Evolutionary conservation across 1,139 yeast genomes (phyloP).

Genomic region (Kurtzmaniella quercitrusa): DNA sequence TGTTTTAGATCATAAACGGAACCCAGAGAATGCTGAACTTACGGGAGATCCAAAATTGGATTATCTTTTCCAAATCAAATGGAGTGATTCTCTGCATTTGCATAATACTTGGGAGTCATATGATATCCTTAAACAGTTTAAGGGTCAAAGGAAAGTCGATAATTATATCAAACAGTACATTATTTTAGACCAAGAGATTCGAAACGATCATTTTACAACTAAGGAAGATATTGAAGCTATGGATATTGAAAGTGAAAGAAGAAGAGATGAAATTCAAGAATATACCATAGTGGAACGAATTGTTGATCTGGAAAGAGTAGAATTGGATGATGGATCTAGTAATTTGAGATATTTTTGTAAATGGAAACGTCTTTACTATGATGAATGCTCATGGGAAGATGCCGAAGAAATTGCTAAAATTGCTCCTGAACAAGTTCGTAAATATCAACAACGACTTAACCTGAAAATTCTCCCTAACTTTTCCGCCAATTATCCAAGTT

Average conservation of each 20-base stretch:
- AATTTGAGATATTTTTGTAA: constrained; percentile 81
- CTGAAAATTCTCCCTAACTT: constrained; percentile 82
- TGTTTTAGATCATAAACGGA: constrained; percentile 50
- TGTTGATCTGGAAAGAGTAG: constrained; percentile 77
- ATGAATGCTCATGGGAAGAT: constrained; percentile 96
- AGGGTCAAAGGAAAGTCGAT: constrained; percentile 83
- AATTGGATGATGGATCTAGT: constrained; percentile 54
- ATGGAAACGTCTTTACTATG: constrained; percentile 92
- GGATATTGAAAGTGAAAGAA: constrained; percentile 85
- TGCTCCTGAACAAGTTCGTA: constrained; percentile 81
- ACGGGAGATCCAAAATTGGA: constrained; percentile 57
- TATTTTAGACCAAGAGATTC: constrained; percentile 65
- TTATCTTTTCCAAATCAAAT: constrained; percentile 69
- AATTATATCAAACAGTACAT: constrained; percentile 83
- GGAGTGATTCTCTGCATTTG: constrained; percentile 85
- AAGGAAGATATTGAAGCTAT: constrained; percentile 88
- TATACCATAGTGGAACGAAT: constrained; percentile 86
- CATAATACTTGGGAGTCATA: constrained; percentile 95
- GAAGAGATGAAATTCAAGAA: constrained; percentile 79
- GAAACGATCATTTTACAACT: constrained; percentile 77
- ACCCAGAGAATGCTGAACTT: constrained; percentile 30
- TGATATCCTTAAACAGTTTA: constrained; percentile 46
- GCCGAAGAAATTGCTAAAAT: constrained; percentile 81
- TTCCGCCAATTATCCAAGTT: constrained; percentile 69
- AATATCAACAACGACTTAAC: constrained; percentile 74